These are phyloP conservation scores for Oxalis stricta DNA, from an alignment of 441 rosid species.

Conservation along the genomic window DNA sequence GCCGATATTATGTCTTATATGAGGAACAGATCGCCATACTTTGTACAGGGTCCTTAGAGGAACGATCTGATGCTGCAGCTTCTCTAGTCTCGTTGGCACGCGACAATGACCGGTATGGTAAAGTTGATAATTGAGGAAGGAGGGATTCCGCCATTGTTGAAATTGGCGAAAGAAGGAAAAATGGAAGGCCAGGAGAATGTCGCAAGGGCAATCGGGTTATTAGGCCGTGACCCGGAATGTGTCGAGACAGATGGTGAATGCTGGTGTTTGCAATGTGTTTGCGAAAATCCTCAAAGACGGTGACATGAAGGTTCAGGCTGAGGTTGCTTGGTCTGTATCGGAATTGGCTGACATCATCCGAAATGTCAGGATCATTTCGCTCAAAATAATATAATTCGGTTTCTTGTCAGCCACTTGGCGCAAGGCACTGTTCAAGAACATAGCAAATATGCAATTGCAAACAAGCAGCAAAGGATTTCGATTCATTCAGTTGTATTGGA, in stretches of 20 bases:
- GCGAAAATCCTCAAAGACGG: slow-evolving; percentile 64
- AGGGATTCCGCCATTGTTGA: slow-evolving; percentile 44
- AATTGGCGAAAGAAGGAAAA: slow-evolving; percentile 50
- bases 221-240: slow-evolving; percentile 54
- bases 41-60: slow-evolving; percentile 41
- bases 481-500: slow-evolving; percentile 45
- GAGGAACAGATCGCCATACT: slow-evolving; percentile 65
- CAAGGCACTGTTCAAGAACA: slow-evolving; percentile 66
- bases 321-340: slow-evolving; percentile 63
- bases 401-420: slow-evolving; percentile 59
- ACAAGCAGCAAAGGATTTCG: slow-evolving; percentile 29
- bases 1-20: slow-evolving; percentile 55
- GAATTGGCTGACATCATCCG: slow-evolving; percentile 39
- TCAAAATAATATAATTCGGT: slow-evolving; percentile 51
- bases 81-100: slow-evolving; percentile 50
- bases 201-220: slow-evolving; percentile 51
- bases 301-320: slow-evolving; percentile 49
- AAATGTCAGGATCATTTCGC: slow-evolving; percentile 62
- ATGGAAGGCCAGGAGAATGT: slow-evolving; percentile 58
- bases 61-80: slow-evolving; percentile 53
- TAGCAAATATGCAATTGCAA: slow-evolving; percentile 47
- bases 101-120: slow-evolving; percentile 52
- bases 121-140: slow-evolving; percentile 63
- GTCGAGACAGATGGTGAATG: slow-evolving; percentile 48
- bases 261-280: slow-evolving; percentile 51